Evolutionary conservation across 2,329 filamentous ascomycete genomes (phyloP).

Genomic region (Phoma sp.): DNA sequence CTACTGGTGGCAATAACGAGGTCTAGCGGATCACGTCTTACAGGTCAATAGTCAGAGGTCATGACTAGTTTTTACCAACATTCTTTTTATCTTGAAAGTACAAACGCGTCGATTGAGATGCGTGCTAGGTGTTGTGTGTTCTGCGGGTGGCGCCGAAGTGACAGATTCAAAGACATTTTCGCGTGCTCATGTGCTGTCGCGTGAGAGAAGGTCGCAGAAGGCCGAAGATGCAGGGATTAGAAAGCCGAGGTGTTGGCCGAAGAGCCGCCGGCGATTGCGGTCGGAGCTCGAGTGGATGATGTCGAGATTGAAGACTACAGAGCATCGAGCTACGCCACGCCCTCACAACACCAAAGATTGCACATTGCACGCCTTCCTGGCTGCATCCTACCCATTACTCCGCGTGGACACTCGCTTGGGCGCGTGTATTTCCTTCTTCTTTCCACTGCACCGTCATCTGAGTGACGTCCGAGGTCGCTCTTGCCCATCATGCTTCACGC

Average conservation of each 20-base stretch:
- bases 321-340: conserved; percentile 12
- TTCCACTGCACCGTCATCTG: not conserved
- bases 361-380: conserved; percentile 17
- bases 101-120: not conserved
- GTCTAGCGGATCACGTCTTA: not conserved
- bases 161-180: not conserved
- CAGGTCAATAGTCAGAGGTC: too few species aligned
- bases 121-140: too few species aligned
- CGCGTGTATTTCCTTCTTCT: conserved; percentile 4
- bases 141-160: not conserved
- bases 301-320: conserved; percentile 16
- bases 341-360: conserved; percentile 8
- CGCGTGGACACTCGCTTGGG: conserved; percentile 13
- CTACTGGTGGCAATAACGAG: not conserved
- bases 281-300: conserved; percentile 18
- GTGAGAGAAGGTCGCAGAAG: conserved; percentile 15
- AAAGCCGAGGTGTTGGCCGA: not conserved
- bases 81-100: not conserved
- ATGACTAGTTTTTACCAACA: not conserved
- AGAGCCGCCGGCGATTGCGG: conserved; percentile 5
- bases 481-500: conserved; percentile 62
- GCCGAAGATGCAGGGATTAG: conserved; percentile 1
- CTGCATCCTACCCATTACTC: conserved; percentile 10
- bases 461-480: conserved; percentile 19
- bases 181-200: conserved; percentile 15